Conservation (phyloP, 2,329 filamentous ascomycete genomes). For the Aspergillus tanneri region DNA sequence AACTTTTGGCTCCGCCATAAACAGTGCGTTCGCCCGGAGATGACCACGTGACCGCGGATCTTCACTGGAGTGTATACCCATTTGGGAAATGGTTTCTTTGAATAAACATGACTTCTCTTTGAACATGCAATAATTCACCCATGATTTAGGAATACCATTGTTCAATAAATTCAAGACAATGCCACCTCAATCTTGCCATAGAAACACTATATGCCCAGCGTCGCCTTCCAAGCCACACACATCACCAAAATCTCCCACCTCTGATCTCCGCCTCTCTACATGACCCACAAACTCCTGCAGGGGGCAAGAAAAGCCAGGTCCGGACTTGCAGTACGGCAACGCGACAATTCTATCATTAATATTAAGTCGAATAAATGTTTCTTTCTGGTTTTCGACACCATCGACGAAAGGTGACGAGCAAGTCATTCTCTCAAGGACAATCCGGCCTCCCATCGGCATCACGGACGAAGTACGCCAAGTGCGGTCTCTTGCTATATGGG, state of each 20-base stretch:
- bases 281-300: conserved; percentile 45
- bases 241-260: conserved; percentile 50
- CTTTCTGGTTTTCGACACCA: conserved; percentile 17
- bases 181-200: conserved; percentile 45
- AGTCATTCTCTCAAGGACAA: conserved; percentile 55
- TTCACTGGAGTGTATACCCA: background rate
- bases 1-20: conserved; percentile 26
- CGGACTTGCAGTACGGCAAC: conserved; percentile 48
- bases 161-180: background rate
- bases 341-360: conserved; percentile 59
- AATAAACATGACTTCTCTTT: no score
- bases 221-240: conserved; percentile 49
- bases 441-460: conserved; percentile 57
- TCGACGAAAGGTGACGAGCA: conserved; percentile 33
- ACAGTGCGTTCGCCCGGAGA: conserved; percentile 26
- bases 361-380: conserved; percentile 52
- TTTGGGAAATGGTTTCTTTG: no score
- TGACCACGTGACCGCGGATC: conserved; percentile 18
- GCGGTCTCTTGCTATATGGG: conserved; percentile 45
- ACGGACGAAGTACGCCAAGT: conserved; percentile 57
- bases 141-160: background rate
- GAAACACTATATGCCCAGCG: conserved; percentile 48
- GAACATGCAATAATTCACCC: no score
- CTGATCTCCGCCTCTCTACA: conserved; percentile 41
- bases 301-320: conserved; percentile 51